phyloP scores from a whole-genome alignment of 306 rosid genomes.

The Ormosia emarginata region DNA sequence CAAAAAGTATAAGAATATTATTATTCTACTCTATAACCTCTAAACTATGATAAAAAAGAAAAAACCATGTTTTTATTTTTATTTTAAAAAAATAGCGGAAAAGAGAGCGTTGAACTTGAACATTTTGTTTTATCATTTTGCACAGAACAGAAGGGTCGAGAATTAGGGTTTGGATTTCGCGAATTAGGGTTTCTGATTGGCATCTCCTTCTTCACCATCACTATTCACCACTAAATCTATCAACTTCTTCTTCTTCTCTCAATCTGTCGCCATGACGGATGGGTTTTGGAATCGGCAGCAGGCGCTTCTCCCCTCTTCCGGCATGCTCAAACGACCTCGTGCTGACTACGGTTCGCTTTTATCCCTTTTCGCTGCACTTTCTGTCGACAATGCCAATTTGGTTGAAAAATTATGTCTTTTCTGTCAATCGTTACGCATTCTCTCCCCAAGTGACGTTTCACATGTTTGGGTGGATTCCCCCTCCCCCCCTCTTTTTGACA shows the following conservation, averaged over 20 bases:
- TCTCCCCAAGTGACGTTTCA: background rate
- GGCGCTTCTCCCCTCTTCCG: slow-evolving; percentile 40
- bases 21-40: too few relatives aligned
- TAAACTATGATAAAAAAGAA: too few relatives aligned
- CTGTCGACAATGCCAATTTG: background rate
- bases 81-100: too few relatives aligned
- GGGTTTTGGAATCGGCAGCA: slow-evolving; percentile 71
- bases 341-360: slow-evolving; percentile 53
- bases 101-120: background rate
- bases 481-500: too few relatives aligned
- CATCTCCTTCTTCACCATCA: background rate
- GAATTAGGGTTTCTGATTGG: slow-evolving; percentile 22
- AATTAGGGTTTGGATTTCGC: slow-evolving; percentile 28
- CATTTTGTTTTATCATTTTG: background rate
- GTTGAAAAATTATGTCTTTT: background rate
- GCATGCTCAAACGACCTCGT: slow-evolving; percentile 66
- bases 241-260: background rate
- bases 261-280: slow-evolving; percentile 53
- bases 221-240: background rate
- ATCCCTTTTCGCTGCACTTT: background rate
- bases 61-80: too few relatives aligned
- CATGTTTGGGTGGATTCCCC: background rate
- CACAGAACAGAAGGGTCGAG: background rate
- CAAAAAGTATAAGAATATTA: too few relatives aligned
- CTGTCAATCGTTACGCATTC: background rate